phyloP scores from a whole-genome alignment of 108 stramenopile genomes.

The Hondaea fermentalgiana region DNA sequence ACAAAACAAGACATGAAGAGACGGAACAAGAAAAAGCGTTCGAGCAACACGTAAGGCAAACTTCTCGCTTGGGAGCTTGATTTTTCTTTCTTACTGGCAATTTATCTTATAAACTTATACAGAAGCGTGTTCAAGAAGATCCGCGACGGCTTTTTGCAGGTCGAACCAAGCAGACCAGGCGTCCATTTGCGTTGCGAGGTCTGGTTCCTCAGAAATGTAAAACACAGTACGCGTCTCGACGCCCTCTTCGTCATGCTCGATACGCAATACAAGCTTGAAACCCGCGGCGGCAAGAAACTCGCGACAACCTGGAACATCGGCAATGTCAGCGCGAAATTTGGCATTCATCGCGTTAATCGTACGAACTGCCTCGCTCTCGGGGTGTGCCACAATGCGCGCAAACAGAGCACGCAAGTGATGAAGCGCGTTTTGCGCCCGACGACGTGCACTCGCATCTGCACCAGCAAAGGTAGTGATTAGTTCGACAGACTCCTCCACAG shows the following conservation, averaged over 20 bases:
- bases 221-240: background rate
- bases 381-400: background rate
- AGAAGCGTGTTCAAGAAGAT: background rate
- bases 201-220: background rate
- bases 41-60: no score
- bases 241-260: background rate
- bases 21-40: no score
- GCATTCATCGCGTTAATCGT: background rate
- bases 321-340: background rate
- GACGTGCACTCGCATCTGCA: background rate
- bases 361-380: background rate
- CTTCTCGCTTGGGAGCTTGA: no score
- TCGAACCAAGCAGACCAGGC: conserved; percentile 1
- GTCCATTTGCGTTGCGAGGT: conserved; percentile 2
- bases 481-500: background rate
- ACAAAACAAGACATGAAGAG: no score
- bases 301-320: background rate
- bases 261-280: background rate
- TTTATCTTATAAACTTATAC: background rate
- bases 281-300: background rate
- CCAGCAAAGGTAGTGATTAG: background rate
- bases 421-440: background rate
- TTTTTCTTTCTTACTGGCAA: no score
- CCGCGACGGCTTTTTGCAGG: background rate
- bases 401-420: background rate